These are phyloP conservation scores for Kernera saxatilis DNA, from an alignment of 345 rosid species.

Conservation along the genomic window DNA sequence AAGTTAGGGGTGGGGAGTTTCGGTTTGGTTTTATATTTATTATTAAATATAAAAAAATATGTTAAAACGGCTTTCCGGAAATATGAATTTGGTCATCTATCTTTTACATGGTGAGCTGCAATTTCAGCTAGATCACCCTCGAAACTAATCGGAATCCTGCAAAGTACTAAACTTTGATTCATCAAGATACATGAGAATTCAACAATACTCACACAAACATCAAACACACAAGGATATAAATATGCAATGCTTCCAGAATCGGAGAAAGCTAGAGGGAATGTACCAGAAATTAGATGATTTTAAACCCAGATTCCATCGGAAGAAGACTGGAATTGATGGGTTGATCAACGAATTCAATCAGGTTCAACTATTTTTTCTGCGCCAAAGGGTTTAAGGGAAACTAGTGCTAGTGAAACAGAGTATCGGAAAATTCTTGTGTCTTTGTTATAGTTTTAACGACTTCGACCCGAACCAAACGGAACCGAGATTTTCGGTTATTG, in stretches of 20 bases:
- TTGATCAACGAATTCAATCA: conserved; percentile 39
- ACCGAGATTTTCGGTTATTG: too few relatives aligned
- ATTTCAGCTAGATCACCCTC: conserved; percentile 67
- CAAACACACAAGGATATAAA: neutral
- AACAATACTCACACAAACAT: neutral
- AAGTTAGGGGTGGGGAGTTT: too few relatives aligned
- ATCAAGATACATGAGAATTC: neutral
- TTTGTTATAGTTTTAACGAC: too few relatives aligned
- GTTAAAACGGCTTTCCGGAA: conserved; percentile 50
- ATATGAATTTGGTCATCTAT: conserved; percentile 50
- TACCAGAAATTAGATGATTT: conserved; percentile 33
- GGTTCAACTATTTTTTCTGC: too few relatives aligned
- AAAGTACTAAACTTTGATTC: neutral
- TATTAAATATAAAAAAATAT: too few relatives aligned
- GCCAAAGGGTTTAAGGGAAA: too few relatives aligned
- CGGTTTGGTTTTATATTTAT: too few relatives aligned
- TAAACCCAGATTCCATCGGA: conserved; percentile 45
- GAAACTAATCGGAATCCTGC: conserved; percentile 65
- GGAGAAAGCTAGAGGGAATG: neutral
- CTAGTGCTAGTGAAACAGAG: too few relatives aligned
- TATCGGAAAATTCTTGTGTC: too few relatives aligned
- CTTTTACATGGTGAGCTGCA: conserved; percentile 55
- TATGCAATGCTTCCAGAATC: neutral
- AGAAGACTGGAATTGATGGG: conserved; percentile 38
- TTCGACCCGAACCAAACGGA: too few relatives aligned